Conservation (phyloP, 2,329 filamentous ascomycete genomes). For the Aspergillus glaucus region DNA sequence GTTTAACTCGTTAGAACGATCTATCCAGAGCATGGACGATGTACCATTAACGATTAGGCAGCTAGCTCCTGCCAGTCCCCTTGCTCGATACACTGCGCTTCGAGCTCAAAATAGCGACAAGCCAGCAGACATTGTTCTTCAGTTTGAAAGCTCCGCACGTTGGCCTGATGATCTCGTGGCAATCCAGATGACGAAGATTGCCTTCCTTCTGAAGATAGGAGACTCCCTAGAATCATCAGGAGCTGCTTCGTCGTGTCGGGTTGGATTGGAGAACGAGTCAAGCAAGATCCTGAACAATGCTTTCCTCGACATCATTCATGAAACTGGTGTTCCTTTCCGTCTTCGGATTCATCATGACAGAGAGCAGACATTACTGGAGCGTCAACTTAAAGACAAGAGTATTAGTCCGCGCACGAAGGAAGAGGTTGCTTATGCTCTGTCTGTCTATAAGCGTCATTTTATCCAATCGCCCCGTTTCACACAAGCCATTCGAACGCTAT, state of each 20-base stretch:
- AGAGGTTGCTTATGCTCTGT: conserved; percentile 62
- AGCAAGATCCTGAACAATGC: conserved; percentile 66
- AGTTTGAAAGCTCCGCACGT: conserved; percentile 85
- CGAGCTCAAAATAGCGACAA: conserved; percentile 19
- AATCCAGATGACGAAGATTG: conserved; percentile 89
- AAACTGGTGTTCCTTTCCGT: conserved; percentile 67
- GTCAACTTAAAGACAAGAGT: conserved; percentile 68
- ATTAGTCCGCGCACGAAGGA: conserved; percentile 61
- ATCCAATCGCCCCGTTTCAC: conserved; percentile 69
- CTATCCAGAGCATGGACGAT: conserved; percentile 71
- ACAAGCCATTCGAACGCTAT: conserved; percentile 72
- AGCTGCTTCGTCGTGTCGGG: conserved; percentile 55
- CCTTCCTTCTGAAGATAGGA: conserved; percentile 70
- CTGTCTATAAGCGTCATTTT: conserved; percentile 64
- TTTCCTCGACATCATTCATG: conserved; percentile 75
- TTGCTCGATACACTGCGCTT: conserved; percentile 64
- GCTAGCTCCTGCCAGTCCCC: conserved; percentile 64
- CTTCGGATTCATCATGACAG: conserved; percentile 84
- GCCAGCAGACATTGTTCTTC: conserved; percentile 73
- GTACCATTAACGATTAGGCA: conserved; percentile 82
- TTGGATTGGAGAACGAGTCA: conserved; percentile 74
- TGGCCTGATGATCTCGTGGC: conserved; percentile 91
- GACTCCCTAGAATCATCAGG: conserved; percentile 62
- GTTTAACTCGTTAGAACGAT: conserved; percentile 67
- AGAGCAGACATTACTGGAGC: conserved; percentile 73